These are phyloP conservation scores for Sclerotinia trifoliorum DNA, from an alignment of 2,329 filamentous ascomycete species.

Conservation along the genomic window DNA sequence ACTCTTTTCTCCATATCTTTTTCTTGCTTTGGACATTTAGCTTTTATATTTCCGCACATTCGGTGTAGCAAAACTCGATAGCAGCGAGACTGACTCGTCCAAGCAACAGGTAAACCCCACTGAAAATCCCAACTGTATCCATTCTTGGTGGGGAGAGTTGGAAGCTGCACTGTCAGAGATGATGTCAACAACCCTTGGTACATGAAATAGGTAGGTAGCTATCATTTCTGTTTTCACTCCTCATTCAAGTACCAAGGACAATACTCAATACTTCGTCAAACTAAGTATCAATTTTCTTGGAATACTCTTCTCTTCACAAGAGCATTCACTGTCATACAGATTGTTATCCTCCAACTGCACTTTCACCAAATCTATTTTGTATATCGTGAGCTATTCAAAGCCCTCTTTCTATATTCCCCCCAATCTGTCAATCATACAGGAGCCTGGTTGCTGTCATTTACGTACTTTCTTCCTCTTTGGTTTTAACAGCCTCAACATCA, in stretches of 20 bases:
- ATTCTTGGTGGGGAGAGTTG: conserved; percentile 17
- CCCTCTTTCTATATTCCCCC: not conserved
- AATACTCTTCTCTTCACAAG: not conserved
- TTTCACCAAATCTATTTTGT: not conserved
- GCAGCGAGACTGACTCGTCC: conserved; percentile 3
- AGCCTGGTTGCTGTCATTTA: not conserved
- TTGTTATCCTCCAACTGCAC: not conserved
- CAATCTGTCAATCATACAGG: not conserved
- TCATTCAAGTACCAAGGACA: conserved; percentile 4
- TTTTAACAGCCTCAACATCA: conserved; percentile 7
- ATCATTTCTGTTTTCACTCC: conserved; percentile 1
- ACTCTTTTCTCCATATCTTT: conserved; percentile 10
- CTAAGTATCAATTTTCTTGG: conserved; percentile 7
- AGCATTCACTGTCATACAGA: not conserved
- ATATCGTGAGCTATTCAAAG: not conserved
- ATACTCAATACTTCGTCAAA: not conserved
- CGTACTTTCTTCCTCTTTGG: too few relatives aligned
- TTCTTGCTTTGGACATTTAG: not conserved
- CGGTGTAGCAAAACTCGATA: conserved; percentile 13
- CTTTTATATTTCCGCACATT: not conserved
- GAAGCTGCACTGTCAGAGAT: conserved; percentile 17
- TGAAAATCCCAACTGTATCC: conserved; percentile 8
- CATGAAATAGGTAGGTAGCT: conserved; percentile 1
- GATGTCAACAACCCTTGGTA: conserved; percentile 20
- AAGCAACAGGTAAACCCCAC: not conserved